Evolutionary conservation across 176 grass and related monocot species (phyloP).

Genomic region (bread wheat (Triticum aestivum)): IWGSC_CS_RefSeq_v2.1 NC_057802.1:23143006-23143505

Average conservation of each 20-base stretch:
- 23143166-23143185: not conserved
- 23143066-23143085: not conserved
- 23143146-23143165: no score
- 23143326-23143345: constrained; percentile 27
- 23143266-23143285: not conserved
- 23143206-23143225: constrained; percentile 44
- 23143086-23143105: no score
- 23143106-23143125: no score
- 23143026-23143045: no score
- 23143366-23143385: not conserved
- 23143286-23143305: not conserved
- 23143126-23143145: no score
- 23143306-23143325: not conserved
- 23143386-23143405: constrained; percentile 31
- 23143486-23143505: constrained; percentile 27
- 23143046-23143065: not conserved
- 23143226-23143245: constrained; percentile 10
- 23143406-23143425: constrained; percentile 24
- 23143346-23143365: constrained; percentile 26
- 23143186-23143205: constrained; percentile 26
- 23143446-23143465: not conserved
- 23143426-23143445: not conserved
- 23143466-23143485: no score
- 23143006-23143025: no score
- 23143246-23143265: not conserved